Evolutionary conservation across 2,329 filamentous ascomycete genomes (phyloP).

Genomic region (Cercospora zeae-maydis): DNA sequence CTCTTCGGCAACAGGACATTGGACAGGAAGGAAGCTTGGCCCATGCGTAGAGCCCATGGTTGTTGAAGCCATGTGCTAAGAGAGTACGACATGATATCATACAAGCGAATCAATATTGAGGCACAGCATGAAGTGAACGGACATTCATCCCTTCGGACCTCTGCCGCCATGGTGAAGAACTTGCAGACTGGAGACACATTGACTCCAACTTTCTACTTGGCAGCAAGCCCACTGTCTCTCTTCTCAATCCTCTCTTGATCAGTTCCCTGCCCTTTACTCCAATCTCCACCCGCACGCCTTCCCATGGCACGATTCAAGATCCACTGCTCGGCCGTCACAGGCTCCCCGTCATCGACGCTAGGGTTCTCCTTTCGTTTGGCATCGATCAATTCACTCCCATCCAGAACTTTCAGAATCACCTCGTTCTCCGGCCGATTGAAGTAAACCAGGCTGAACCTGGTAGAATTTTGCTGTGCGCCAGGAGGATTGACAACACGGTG

Average conservation of each 20-base stretch:
- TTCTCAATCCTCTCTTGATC: conserved; percentile 22
- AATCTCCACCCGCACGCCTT: conserved; percentile 19
- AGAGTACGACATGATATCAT: no score
- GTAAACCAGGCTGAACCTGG: conserved; percentile 54
- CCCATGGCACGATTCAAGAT: conserved; percentile 42
- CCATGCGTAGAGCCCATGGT: no score
- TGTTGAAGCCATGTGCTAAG: no score
- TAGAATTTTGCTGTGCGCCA: conserved; percentile 44
- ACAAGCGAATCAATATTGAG: no score
- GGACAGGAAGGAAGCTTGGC: not conserved
- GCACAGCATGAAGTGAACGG: no score
- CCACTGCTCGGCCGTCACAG: conserved; percentile 37
- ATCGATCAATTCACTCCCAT: conserved; percentile 34
- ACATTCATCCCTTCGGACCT: no score
- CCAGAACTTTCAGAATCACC: conserved; percentile 41
- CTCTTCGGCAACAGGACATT: not conserved
- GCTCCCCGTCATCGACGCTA: conserved; percentile 25
- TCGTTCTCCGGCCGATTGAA: conserved; percentile 52
- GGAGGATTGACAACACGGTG: conserved; percentile 52
- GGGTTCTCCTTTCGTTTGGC: conserved; percentile 24
- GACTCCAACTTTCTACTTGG: not conserved
- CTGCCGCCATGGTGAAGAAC: no score
- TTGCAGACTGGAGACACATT: not conserved
- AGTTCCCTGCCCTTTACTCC: conserved; percentile 19
- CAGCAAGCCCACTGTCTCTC: conserved; percentile 14